Evolutionary conservation across 345 rosid genomes (phyloP).

Genomic region (Nephelium lappaceum): DNA sequence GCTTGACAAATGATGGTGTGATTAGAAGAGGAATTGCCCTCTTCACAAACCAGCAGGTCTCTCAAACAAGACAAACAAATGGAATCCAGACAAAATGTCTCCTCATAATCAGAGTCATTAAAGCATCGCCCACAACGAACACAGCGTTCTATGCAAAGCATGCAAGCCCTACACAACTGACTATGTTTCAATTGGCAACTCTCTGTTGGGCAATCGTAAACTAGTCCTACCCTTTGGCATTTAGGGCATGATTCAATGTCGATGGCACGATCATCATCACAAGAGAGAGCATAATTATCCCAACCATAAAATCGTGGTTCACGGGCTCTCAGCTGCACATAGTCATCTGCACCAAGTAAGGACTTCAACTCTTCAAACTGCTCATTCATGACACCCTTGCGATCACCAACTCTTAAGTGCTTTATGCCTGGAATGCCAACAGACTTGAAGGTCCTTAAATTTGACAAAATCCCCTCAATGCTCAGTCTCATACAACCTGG

Average conservation of each 20-base stretch:
- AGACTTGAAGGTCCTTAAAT: conserved; percentile 58
- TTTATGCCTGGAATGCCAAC: conserved; percentile 53
- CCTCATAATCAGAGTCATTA: conserved; percentile 76
- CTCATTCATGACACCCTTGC: conserved; percentile 61
- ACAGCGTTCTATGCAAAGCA: conserved; percentile 77
- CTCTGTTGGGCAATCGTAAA: conserved; percentile 90
- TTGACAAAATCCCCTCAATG: conserved; percentile 62
- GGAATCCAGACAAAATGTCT: conserved; percentile 78
- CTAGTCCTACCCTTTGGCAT: conserved; percentile 70
- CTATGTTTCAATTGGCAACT: conserved; percentile 58
- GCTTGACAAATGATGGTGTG: conserved; percentile 16
- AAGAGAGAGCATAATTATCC: conserved; percentile 54
- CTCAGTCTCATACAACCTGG: conserved; percentile 83
- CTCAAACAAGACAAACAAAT: conserved; percentile 70
- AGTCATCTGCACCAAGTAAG: conserved; percentile 49
- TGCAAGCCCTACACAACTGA: conserved; percentile 79
- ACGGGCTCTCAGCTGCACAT: conserved; percentile 32
- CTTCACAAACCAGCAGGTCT: conserved; percentile 31
- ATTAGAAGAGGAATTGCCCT: conserved; percentile 29
- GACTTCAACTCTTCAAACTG: conserved; percentile 65
- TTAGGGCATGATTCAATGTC: conserved; percentile 91
- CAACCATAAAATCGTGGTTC: conserved; percentile 66
- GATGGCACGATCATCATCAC: conserved; percentile 70
- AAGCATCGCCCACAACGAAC: conserved; percentile 84
- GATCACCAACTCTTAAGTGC: conserved; percentile 75